Conservation (phyloP, 345 rosid genomes). For the Pugionium dolabratum region DNA sequence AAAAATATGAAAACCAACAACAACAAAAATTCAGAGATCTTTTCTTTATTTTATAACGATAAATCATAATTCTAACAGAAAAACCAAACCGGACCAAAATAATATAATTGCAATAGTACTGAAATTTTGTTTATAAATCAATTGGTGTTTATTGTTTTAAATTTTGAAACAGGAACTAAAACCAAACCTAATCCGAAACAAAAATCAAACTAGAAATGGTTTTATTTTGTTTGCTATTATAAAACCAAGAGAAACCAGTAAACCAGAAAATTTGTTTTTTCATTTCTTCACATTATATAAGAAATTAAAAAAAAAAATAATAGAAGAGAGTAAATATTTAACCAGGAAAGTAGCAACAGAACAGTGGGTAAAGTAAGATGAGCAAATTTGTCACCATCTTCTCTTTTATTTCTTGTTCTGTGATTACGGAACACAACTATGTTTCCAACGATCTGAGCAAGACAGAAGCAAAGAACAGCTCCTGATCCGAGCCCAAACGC, state of each 20-base stretch:
- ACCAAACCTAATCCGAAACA: no score
- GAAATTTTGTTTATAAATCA: no score
- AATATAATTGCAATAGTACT: no score
- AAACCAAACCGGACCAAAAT: no score
- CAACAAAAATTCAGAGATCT: neutral
- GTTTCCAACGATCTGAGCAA: slow-evolving; percentile 63
- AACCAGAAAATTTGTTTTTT: neutral
- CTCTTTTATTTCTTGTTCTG: slow-evolving; percentile 32
- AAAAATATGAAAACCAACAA: neutral
- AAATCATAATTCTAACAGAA: neutral
- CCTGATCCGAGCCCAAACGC: slow-evolving; percentile 58
- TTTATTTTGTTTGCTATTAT: neutral
- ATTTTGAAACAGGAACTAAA: no score
- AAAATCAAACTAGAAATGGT: no score
- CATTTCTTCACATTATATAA: no score
- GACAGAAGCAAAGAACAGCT: slow-evolving; percentile 50
- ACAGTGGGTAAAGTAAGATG: slow-evolving; percentile 28
- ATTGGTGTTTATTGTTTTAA: no score
- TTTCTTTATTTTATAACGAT: neutral
- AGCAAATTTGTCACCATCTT: slow-evolving; percentile 35
- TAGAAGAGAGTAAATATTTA: slow-evolving; percentile 17
- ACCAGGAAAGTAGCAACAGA: slow-evolving; percentile 70
- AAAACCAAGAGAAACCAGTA: neutral
- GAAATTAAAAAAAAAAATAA: no score
- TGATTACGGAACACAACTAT: slow-evolving; percentile 39